A percentile compares a stretch with the other conserved stretches of the same genome.
phyloP scores from a whole-genome alignment of 2,329 filamentous ascomycete species.

The Pestalotiopsis sp. region DNA sequence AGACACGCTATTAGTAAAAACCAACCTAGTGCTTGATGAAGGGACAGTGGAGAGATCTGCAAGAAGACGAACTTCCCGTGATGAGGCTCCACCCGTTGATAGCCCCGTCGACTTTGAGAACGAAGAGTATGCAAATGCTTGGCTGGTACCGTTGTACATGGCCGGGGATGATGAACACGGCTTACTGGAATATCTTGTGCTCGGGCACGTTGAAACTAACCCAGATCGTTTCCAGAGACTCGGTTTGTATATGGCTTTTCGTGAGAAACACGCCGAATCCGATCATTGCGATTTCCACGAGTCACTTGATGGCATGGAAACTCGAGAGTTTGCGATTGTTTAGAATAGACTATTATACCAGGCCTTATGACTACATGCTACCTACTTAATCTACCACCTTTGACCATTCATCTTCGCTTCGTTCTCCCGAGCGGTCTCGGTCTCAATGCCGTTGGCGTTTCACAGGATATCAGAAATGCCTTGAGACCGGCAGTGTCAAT shows the following conservation, averaged over 20 bases:
- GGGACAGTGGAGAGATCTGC: background rate
- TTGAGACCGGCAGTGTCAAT: background rate
- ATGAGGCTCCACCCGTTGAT: background rate
- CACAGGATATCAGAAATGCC: background rate
- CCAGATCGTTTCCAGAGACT: background rate
- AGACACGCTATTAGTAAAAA: background rate
- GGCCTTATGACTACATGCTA: too few relatives aligned
- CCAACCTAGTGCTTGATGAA: background rate
- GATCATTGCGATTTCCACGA: background rate
- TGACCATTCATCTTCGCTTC: too few relatives aligned
- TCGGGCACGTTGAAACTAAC: background rate
- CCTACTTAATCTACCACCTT: too few relatives aligned
- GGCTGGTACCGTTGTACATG: background rate
- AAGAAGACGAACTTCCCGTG: background rate
- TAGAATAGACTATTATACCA: background rate
- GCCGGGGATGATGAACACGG: background rate
- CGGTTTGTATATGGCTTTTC: rapidly evolving
- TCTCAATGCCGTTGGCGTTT: too few relatives aligned
- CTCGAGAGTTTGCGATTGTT: background rate
- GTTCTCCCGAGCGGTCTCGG: too few relatives aligned
- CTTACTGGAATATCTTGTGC: background rate
- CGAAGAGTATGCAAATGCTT: background rate
- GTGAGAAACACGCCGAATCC: background rate
- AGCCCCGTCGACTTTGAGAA: background rate
- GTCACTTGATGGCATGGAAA: background rate